A percentile compares a stretch with the other conserved stretches of the same genome.
phyloP scores from a whole-genome alignment of 2,329 filamentous ascomycete genomes.

The Saccharata proteae region DNA sequence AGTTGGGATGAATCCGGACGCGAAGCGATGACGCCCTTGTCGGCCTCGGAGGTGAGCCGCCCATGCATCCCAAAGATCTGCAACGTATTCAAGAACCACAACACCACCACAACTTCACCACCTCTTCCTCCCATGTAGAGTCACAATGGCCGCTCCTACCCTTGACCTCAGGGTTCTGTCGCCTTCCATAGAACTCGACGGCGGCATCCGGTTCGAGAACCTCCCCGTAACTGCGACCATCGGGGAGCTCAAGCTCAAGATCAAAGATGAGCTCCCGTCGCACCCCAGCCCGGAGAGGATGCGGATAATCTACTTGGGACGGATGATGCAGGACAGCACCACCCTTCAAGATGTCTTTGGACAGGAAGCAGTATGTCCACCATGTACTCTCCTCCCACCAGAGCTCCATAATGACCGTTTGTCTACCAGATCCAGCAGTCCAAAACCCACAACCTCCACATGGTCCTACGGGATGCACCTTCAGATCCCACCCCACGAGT shows the following conservation, averaged over 20 bases:
- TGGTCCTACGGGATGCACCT: conserved; percentile 7
- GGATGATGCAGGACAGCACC: conserved; percentile 37
- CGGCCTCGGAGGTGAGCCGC: no score
- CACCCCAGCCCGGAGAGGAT: conserved; percentile 31
- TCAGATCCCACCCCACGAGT: conserved; percentile 15
- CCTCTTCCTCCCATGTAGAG: no score
- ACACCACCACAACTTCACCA: not conserved
- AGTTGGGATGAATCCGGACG: not conserved
- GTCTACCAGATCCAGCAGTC: conserved; percentile 21
- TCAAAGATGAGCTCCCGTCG: conserved; percentile 36
- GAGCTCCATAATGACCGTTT: not conserved
- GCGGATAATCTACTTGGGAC: conserved; percentile 46
- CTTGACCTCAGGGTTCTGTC: conserved; percentile 29
- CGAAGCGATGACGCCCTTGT: conserved; percentile 8
- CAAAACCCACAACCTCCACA: conserved; percentile 10
- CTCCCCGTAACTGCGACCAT: conserved; percentile 32
- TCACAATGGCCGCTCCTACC: conserved; percentile 3
- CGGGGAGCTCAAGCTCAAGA: conserved; percentile 38
- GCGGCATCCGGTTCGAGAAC: conserved; percentile 19
- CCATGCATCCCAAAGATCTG: no score
- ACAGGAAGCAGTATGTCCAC: conserved; percentile 19
- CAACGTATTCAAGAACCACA: not conserved
- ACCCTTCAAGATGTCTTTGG: conserved; percentile 40
- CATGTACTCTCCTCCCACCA: no score
- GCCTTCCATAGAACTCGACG: conserved; percentile 25